Evolutionary conservation across 805 yeast species (phyloP).

Genomic region (Jamesozyma jinghongensis): DNA sequence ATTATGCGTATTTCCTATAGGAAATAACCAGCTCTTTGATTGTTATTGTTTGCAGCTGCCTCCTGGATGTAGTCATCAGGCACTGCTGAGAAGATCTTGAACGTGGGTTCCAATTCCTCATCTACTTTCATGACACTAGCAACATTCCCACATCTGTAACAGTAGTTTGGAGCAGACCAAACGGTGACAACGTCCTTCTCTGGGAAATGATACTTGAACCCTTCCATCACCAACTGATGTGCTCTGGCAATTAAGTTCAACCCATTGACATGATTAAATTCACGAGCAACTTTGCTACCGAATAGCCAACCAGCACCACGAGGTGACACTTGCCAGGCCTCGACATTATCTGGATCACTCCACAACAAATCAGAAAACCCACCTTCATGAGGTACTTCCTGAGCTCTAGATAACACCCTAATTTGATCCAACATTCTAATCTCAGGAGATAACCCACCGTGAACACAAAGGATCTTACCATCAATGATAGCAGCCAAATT

Average conservation of each 20-base stretch:
- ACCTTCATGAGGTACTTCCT: slow-evolving; percentile 98
- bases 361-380: slow-evolving; percentile 96
- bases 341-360: slow-evolving; percentile 97
- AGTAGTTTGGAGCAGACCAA: slow-evolving; percentile 95
- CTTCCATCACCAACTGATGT: slow-evolving; percentile 98
- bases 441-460: slow-evolving; percentile 96
- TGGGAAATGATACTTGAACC: slow-evolving; percentile 91
- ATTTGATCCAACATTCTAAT: slow-evolving; percentile 96
- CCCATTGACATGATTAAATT: slow-evolving; percentile 91
- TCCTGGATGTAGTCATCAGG: slow-evolving; percentile 58
- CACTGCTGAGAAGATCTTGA: slow-evolving; percentile 91
- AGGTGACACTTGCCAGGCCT: slow-evolving; percentile 96
- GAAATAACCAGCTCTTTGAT: slow-evolving; percentile 31
- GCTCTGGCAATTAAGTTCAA: slow-evolving; percentile 87
- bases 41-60: slow-evolving; percentile 17
- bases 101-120: slow-evolving; percentile 76
- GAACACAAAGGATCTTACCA: slow-evolving; percentile 89
- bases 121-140: slow-evolving; percentile 97
- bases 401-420: slow-evolving; percentile 88
- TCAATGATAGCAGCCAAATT: slow-evolving; percentile 94
- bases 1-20: slow-evolving; percentile 10
- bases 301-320: slow-evolving; percentile 99
- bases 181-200: slow-evolving; percentile 96
- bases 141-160: slow-evolving; percentile 95
- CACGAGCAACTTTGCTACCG: slow-evolving; percentile 89